These are phyloP conservation scores for Mycosphaerella sp. DNA, from an alignment of 2,329 filamentous ascomycete genomes.

Conservation along the genomic window DNA sequence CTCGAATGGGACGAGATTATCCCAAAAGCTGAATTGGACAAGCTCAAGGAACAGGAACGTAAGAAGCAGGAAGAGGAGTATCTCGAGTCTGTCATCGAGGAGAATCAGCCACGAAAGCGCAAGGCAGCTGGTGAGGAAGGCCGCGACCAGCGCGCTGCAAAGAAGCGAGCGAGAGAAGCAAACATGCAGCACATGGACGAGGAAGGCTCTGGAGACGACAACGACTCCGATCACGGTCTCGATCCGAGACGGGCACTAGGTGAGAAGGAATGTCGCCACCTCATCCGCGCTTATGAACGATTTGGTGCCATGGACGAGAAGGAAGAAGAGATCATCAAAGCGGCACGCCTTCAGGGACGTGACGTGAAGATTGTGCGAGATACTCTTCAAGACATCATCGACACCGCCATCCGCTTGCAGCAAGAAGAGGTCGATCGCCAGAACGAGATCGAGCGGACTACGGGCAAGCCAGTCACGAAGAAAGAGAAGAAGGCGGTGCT, in stretches of 20 bases:
- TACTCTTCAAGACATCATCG: conserved; percentile 70
- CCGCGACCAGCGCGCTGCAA: conserved; percentile 58
- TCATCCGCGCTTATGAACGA: conserved; percentile 83
- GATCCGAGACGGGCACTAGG: conserved; percentile 86
- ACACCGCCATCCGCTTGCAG: conserved; percentile 62
- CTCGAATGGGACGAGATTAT: conserved; percentile 99
- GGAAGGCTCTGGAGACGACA: conserved; percentile 41
- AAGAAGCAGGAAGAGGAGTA: conserved; percentile 76
- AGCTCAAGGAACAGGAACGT: conserved; percentile 83
- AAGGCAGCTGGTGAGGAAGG: conserved; percentile 59
- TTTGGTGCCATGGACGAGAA: conserved; percentile 88
- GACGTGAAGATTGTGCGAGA: conserved; percentile 72
- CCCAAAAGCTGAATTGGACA: conserved; percentile 82
- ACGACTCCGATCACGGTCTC: conserved; percentile 46
- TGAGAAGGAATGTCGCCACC: conserved; percentile 87
- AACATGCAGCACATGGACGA: conserved; percentile 54
- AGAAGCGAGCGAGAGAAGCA: conserved; percentile 63
- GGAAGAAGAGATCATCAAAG: conserved; percentile 76
- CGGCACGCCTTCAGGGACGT: conserved; percentile 76
- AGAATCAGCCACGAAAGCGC: conserved; percentile 73
- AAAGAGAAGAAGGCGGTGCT: conserved; percentile 97
- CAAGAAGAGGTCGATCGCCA: conserved; percentile 64
- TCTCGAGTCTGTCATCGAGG: conserved; percentile 72
- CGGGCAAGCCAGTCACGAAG: conserved; percentile 78
- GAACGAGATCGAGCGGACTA: conserved; percentile 58